Base-by-base conservation (phyloP, 2,329 filamentous ascomycete species). In the Hypocrella siamensis region DNA sequence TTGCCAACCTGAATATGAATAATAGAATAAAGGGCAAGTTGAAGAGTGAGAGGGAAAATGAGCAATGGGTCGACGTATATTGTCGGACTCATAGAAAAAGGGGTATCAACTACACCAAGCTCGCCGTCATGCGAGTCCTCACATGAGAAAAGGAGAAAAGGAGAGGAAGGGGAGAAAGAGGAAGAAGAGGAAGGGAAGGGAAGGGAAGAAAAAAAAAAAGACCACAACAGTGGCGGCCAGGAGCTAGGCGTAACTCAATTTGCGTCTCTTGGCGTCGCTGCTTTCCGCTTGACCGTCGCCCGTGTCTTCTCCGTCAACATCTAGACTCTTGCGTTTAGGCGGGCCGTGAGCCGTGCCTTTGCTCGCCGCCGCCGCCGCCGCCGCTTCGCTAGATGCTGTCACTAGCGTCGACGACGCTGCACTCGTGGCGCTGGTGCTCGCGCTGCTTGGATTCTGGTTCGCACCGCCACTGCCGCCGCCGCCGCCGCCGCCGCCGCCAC, bases 311-410 rank as follows among this genome's bases (percentile, higher is more conserved):
- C 47, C 50, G 31, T 54, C 58, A 22, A 57, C 53, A 7, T 73
- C 69, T 2, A 67, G 67, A 36, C 66, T 73, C 51, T 73, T 74
- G 37, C 69, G 55, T 49, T 73, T 73, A n/a, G 54, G 47, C 0
- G 53, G 37, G 10, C 32, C 33, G 28, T 18, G 21, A 5, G 32
- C 28, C 18, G n/a, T n/a, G n/a, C n/a, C n/a, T n/a, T n/a, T n/a
- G n/a, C n/a, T 45, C 31, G 16, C 35, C 43, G 16, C 40, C 39
- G 19, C 33, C 39, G 17, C 36, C 39, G 18, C 29, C 22, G 10
- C 31, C 32, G 16, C 37, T 45, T 17, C 42, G n/a, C n/a, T n/a
- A n/a, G n/a, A n/a, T n/a, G n/a, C n/a, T n/a, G n/a, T n/a, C n/a
- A n/a, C n/a, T n/a, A n/a, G n/a, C n/a, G 25, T 29, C 35, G 17